These are phyloP conservation scores for Cadophora sp. DNA, from an alignment of 2,329 filamentous ascomycete genomes.

Conservation along the genomic window DNA sequence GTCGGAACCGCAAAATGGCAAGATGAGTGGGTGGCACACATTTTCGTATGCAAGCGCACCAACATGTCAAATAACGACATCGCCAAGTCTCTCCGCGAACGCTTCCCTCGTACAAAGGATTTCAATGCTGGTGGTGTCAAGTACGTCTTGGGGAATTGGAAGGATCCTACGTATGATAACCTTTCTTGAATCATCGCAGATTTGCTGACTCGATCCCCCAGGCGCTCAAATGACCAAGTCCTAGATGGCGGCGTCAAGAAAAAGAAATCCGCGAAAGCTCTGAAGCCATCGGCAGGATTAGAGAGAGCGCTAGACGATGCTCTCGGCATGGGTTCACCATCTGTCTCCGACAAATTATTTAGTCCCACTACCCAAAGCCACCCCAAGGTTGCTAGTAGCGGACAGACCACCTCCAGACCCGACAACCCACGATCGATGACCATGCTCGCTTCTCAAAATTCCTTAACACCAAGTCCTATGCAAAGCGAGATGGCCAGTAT, in stretches of 20 bases:
- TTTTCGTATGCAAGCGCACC: neutral
- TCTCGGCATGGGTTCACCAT: neutral
- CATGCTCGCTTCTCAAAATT: neutral
- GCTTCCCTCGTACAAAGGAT: neutral
- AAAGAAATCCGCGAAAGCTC: neutral
- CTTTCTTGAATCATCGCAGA: neutral
- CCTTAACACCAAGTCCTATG: neutral
- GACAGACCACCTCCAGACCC: neutral
- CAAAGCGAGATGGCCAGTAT: too few species aligned
- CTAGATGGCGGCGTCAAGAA: neutral
- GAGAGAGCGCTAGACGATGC: neutral
- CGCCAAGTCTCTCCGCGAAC: neutral
- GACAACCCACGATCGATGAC: neutral
- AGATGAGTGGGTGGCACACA: neutral
- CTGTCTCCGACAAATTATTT: neutral
- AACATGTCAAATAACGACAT: neutral
- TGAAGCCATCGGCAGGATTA: neutral
- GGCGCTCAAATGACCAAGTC: neutral
- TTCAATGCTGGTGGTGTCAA: slow-evolving; percentile 4
- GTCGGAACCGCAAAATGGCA: slow-evolving; percentile 11
- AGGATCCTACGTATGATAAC: slow-evolving; percentile 3
- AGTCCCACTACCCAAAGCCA: neutral
- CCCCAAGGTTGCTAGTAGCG: neutral
- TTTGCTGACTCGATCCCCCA: neutral
- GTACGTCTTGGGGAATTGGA: neutral